phyloP scores from a whole-genome alignment of 768 basidiomycete species.

The Mycena sanguinolenta region DNA sequence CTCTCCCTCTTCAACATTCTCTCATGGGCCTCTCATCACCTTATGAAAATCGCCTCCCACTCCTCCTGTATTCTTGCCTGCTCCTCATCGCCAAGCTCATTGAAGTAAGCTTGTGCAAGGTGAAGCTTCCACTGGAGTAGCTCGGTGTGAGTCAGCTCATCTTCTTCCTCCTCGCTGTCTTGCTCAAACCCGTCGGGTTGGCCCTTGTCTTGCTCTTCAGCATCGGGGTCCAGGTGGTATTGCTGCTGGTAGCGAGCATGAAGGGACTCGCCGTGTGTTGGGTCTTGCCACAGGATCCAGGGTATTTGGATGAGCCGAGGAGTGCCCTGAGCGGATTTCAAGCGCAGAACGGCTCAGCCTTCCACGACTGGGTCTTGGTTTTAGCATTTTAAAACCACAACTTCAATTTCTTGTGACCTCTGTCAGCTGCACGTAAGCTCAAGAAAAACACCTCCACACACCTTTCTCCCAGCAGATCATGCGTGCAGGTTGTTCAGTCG shows the following conservation, averaged over 20 bases:
- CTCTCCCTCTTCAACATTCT: not conserved
- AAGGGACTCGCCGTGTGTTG: not conserved
- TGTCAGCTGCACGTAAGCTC: no score
- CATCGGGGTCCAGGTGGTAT: not conserved
- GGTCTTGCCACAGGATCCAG: not conserved
- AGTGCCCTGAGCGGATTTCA: not conserved
- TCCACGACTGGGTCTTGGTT: not conserved
- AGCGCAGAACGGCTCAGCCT: not conserved
- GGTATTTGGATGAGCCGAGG: not conserved
- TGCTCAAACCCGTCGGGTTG: not conserved
- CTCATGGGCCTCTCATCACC: not conserved
- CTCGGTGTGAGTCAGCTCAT: not conserved
- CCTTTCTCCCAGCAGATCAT: no score
- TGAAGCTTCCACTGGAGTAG: not conserved
- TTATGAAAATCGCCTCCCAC: not conserved
- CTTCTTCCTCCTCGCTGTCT: not conserved
- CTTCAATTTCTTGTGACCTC: not conserved
- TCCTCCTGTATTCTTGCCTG: not conserved
- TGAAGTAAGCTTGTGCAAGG: not conserved
- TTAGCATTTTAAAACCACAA: not conserved
- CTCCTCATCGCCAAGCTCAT: no score
- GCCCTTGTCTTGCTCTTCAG: not conserved
- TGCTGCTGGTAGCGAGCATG: not conserved
- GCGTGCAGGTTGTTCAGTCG: not conserved
- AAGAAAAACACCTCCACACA: not conserved